Base-by-base conservation (phyloP, 1,284 basidiomycete genomes). In the Bondarzewia mesenterica region DNA sequence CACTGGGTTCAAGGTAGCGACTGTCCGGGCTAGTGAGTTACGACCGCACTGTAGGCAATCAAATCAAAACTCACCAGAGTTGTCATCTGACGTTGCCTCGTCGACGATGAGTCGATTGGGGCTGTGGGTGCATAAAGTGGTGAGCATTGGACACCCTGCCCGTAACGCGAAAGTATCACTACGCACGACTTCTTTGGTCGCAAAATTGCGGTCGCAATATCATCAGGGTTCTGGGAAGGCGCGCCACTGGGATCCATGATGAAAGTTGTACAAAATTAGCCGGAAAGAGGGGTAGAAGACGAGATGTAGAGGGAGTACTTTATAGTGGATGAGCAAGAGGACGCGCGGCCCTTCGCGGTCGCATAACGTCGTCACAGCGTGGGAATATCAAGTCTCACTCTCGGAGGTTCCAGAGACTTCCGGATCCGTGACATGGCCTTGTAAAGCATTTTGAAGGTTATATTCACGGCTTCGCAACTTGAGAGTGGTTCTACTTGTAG, bases 61-160 rank as follows among this genome's bases (percentile, higher is more conserved):
- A 15, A n/a, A 16, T 21, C 15, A 44, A 29, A 35, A 58, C 77
- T 61, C 57, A 84, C 89, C 88, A 66, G 89, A 93, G 73, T 93
- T 97, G 63, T 97, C 93, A 66, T 97, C 93, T 27, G 86, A 78
- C 15, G 84, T 76, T 29, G 91, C 83, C 64, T 97, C 93, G 61
- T 96, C 93, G 54, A 95, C 92, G 62, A 95, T 86, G 54, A 97
- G 77, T 63, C 93, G 89, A 74, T 96, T 95, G 39, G 93, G 93
- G 25, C 93, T 95, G 58, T 5, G 57, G 43, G n/a, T n/a, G 44
- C 41, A 47, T 14, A 21, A 38, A 53, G 18, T 54, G 38, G 37
- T 37, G 48, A 18, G 18, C 48, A 54, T 48, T 46, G 37, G 38
- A 23, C 25, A 47, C n/a, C 45, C 47, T n/a, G n/a, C n/a, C n/a